A percentile compares a stretch with the other conserved stretches of the same genome.
Evolutionary conservation across 371 early-diverging fungal genomes (phyloP).

Genomic region (Parasitella parasitica): DNA sequence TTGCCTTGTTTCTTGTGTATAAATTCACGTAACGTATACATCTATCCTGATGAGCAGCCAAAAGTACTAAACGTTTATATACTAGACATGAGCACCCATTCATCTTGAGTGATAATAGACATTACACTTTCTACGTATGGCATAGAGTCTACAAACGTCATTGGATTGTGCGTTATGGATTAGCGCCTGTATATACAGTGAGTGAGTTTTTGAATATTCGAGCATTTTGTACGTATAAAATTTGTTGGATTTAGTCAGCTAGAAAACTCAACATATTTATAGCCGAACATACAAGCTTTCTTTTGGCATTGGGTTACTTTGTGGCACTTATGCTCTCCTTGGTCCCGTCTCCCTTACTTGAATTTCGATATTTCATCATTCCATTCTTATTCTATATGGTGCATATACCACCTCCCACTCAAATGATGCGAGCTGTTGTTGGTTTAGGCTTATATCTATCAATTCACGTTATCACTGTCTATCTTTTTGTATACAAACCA

Average conservation of each 20-base stretch:
- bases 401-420: conserved; percentile 48
- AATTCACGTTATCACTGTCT: conserved; percentile 64
- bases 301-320: conserved; percentile 50
- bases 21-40: conserved; percentile 57
- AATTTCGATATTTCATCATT: conserved; percentile 93
- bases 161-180: conserved; percentile 54
- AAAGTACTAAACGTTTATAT: background rate
- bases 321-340: conserved; percentile 56
- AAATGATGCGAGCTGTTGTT: conserved; percentile 5
- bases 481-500: conserved; percentile 69
- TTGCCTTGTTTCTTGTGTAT: conserved; percentile 31
- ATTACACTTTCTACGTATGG: conserved; percentile 95
- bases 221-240: conserved; percentile 19
- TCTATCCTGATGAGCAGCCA: background rate
- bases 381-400: conserved; percentile 78
- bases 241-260: background rate
- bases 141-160: conserved; percentile 69
- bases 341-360: conserved; percentile 91
- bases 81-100: conserved; percentile 91
- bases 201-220: conserved; percentile 45
- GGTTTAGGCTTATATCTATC: conserved; percentile 34
- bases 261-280: background rate
- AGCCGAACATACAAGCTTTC: conserved; percentile 42
- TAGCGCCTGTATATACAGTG: conserved; percentile 69
- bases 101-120: conserved; percentile 92